Conservation (phyloP, 345 rosid species). For the Sisymbrium altissimum region DNA sequence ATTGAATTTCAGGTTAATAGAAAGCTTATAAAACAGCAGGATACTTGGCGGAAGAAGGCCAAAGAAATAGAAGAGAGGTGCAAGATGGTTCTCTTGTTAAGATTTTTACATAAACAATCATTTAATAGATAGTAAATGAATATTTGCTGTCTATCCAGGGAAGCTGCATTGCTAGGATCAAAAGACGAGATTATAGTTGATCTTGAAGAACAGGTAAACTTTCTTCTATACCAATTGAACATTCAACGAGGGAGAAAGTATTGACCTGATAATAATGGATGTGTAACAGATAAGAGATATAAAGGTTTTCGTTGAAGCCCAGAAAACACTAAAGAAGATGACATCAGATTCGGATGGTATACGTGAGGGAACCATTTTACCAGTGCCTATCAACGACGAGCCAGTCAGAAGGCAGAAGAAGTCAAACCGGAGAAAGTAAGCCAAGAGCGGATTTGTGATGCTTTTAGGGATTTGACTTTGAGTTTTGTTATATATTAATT, state of each 20-base stretch:
- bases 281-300: conserved; percentile 75
- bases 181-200: conserved; percentile 66
- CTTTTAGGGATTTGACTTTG: not conserved
- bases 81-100: not conserved
- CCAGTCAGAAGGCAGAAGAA: conserved; percentile 50
- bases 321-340: conserved; percentile 59
- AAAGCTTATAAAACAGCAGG: conserved; percentile 70
- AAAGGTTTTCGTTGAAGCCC: conserved; percentile 65
- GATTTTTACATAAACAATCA: not conserved
- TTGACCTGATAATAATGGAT: not conserved
- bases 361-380: conserved; percentile 61
- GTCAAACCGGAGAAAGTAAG: conserved; percentile 44
- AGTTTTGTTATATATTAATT: not conserved
- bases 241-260: not conserved
- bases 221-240: not conserved
- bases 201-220: conserved; percentile 80
- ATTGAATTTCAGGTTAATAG: conserved; percentile 47
- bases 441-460: conserved; percentile 19
- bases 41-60: conserved; percentile 53
- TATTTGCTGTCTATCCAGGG: conserved; percentile 41
- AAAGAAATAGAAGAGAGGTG: conserved; percentile 87
- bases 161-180: conserved; percentile 33
- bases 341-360: conserved; percentile 50
- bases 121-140: not conserved
- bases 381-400: conserved; percentile 52